Conservation (phyloP, 495 filamentous ascomycete species). For the Penicillium daleae region DNA sequence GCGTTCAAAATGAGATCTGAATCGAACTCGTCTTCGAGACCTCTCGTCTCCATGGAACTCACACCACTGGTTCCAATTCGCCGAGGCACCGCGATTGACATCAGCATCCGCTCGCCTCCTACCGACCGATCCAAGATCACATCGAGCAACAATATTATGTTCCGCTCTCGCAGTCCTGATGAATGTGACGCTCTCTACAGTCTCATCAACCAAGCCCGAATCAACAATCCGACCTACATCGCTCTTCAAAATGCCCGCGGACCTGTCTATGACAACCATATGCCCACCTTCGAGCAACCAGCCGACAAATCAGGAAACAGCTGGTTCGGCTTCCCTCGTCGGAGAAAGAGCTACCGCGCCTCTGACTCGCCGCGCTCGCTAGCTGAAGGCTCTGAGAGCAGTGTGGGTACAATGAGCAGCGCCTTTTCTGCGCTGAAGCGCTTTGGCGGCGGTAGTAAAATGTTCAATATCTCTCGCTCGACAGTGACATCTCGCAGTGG, state of each 20-base stretch:
- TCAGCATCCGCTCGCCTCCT: slow-evolving; percentile 85
- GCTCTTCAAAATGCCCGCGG: slow-evolving; percentile 74
- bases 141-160: slow-evolving; percentile 78
- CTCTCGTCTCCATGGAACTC: slow-evolving; percentile 78
- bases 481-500: slow-evolving; percentile 61
- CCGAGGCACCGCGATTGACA: slow-evolving; percentile 87
- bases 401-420: slow-evolving; percentile 60
- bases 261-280: slow-evolving; percentile 37
- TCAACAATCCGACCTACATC: slow-evolving; percentile 87
- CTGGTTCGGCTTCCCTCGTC: slow-evolving; percentile 53
- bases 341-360: slow-evolving; percentile 62
- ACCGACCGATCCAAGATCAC: slow-evolving; percentile 70
- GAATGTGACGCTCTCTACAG: slow-evolving; percentile 83
- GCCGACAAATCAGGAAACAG: slow-evolving; percentile 36
- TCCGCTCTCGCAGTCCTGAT: slow-evolving; percentile 75
- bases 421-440: slow-evolving; percentile 76
- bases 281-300: slow-evolving; percentile 31
- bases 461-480: slow-evolving; percentile 77
- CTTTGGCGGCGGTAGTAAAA: slow-evolving; percentile 62
- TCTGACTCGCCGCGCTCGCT: slow-evolving; percentile 54
- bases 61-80: slow-evolving; percentile 87
- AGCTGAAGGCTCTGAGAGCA: slow-evolving; percentile 60
- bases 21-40: slow-evolving; percentile 37
- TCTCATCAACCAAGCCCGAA: slow-evolving; percentile 78
- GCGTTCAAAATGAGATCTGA: slow-evolving; percentile 67